Evolutionary conservation across 73 alveolate genomes (phyloP).

Genomic region (Paramecium tetraurelia): DNA sequence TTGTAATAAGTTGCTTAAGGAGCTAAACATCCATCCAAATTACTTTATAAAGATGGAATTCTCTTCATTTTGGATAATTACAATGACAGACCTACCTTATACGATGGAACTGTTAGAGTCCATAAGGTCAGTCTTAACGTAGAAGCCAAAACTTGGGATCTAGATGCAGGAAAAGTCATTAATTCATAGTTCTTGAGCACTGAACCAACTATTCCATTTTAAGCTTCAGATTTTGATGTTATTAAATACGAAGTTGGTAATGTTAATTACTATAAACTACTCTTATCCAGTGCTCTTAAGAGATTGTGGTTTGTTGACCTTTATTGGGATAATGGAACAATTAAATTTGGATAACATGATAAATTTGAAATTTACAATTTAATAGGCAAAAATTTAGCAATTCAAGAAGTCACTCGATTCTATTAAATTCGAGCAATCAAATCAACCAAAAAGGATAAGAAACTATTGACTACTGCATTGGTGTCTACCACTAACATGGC

Average conservation of each 20-base stretch:
- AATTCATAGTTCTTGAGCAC: not conserved
- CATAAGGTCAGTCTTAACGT: not conserved
- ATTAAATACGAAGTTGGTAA: not conserved
- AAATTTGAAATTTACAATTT: not conserved
- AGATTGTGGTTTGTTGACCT: not conserved
- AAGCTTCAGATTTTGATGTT: conserved; percentile 29
- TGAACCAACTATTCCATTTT: not conserved
- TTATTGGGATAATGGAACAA: not conserved
- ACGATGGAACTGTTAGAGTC: not conserved
- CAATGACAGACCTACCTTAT: not conserved
- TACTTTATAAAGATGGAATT: not conserved
- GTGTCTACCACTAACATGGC: not conserved
- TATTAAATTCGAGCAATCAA: not conserved
- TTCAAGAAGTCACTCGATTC: not conserved
- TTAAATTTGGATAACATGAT: not conserved
- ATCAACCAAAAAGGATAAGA: not conserved
- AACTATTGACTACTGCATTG: not conserved
- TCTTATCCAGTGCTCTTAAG: not conserved
- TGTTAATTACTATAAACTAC: not conserved
- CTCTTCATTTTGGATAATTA: not conserved
- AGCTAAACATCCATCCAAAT: not conserved
- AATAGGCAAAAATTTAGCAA: not conserved
- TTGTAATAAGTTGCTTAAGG: not conserved
- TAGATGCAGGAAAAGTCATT: not conserved
- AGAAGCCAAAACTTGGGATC: not conserved